phyloP scores from a whole-genome alignment of 208 protist species.

The Leishmania guyanensis region DNA sequence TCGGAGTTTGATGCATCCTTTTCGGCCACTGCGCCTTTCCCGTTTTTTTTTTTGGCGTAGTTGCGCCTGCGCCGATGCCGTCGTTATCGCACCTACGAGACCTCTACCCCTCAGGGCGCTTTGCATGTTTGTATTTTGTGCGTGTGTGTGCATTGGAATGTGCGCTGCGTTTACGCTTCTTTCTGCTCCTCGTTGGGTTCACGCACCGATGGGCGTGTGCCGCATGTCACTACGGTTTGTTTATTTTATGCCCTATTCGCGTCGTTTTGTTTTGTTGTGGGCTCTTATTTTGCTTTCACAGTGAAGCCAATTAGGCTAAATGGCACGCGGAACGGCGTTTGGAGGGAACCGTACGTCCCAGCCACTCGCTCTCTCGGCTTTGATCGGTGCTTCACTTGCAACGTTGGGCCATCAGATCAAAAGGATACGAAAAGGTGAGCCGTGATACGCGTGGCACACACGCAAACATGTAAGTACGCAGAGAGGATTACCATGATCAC shows the following conservation, averaged over 20 bases:
- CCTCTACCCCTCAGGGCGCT: neutral
- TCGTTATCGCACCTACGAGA: neutral
- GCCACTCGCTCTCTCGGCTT: neutral
- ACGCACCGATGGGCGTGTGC: neutral
- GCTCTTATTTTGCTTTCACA: neutral
- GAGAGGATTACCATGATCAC: neutral
- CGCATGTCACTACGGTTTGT: neutral
- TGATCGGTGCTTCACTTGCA: neutral
- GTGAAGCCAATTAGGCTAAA: too few relatives aligned
- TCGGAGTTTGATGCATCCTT: neutral
- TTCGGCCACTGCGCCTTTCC: neutral
- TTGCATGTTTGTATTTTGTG: neutral
- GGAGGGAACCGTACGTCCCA: neutral
- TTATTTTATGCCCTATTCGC: neutral
- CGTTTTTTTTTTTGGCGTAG: constrained; percentile 2
- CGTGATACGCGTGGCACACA: neutral
- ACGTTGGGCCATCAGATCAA: neutral
- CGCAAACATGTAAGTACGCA: neutral
- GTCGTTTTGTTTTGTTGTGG: neutral
- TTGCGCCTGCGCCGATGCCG: neutral
- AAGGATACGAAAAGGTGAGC: neutral
- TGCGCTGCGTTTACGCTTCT: neutral
- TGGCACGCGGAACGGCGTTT: too few relatives aligned
- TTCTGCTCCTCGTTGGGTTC: neutral
- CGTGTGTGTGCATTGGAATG: neutral